Evolutionary conservation across 208 protist species (phyloP).

Genomic region (Trypanosoma theileri): DNA sequence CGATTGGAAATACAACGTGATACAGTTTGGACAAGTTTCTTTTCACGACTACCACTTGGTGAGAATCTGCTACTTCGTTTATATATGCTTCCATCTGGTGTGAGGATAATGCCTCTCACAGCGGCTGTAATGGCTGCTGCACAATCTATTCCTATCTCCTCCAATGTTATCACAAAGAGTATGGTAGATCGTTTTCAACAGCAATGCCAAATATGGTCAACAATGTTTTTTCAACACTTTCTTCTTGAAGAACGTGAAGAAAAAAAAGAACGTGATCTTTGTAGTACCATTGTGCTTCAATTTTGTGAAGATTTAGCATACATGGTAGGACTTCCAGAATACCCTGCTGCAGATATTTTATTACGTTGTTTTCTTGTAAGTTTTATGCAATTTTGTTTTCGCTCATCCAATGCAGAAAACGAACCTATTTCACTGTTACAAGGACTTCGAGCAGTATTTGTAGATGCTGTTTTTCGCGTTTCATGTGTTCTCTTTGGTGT

Average conservation of each 20-base stretch:
- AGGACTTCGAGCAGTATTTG: conserved; percentile 39
- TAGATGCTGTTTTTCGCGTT: conserved; percentile 68
- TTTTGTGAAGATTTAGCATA: conserved; percentile 76
- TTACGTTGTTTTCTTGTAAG: conserved; percentile 51
- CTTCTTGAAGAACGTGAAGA: conserved; percentile 31
- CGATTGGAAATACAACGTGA: conserved; percentile 51
- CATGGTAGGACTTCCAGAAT: conserved; percentile 69
- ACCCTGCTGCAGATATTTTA: conserved; percentile 70
- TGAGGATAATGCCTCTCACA: conserved; percentile 59
- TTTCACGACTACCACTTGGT: conserved; percentile 43
- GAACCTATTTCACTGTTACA: conserved; percentile 21
- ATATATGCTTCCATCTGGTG: conserved; percentile 34
- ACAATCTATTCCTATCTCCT: conserved; percentile 55
- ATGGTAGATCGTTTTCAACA: conserved; percentile 43
- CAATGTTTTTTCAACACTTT: conserved; percentile 44
- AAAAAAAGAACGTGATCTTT: conserved; percentile 40
- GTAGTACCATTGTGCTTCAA: conserved; percentile 35
- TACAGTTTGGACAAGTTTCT: conserved; percentile 42
- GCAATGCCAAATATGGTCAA: conserved; percentile 61
- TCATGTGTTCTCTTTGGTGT: conserved; percentile 51
- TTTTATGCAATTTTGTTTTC: conserved; percentile 39
- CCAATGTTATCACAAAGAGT: conserved; percentile 18
- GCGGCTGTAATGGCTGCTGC: conserved; percentile 64
- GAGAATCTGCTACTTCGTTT: conserved; percentile 45
- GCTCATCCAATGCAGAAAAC: conserved; percentile 1